Base-by-base conservation (phyloP, 164 flowering plant species). In the Vitis labrusca region DNA sequence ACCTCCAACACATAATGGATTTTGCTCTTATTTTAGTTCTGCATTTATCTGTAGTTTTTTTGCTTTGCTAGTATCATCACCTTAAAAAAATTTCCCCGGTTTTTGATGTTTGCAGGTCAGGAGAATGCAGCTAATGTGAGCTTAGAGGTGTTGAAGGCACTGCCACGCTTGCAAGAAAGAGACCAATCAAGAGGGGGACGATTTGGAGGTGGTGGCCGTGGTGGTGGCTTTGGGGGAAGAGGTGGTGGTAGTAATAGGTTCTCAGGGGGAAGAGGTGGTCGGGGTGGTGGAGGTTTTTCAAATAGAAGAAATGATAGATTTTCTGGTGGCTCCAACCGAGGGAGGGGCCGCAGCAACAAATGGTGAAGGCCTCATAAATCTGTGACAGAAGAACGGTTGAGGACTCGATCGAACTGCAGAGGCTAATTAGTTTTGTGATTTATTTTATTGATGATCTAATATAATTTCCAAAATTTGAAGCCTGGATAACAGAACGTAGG, bases 51-150 rank as follows among this genome's bases (percentile, higher is more conserved):
- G 13, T 5, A 19, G 10, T 13, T 63, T 10, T 10, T 23, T 11
- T 1, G 15, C 1, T 32, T 37, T 29, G 11, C 14, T 55, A 47
- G 58, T 14, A 50, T 10, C 53, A 16, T 58, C 8, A 11, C 47
- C 10, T 19, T 61, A 50, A 8, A 1, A 16, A n/a, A 11, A 59
- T 10, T 52, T 15, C 2, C 58, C 10, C 11, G 27, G 9, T 50
- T 16, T 63, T 7, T 9, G 10, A 1, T 16, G 47, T 59, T 29
- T 7, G 72, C 86, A 89, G 98, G 93, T 69, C 91, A 87, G 67
- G 81, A 88, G 71, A 91, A 84, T 84, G 95, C 94, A 3, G 85
- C 86, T 61, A 82, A 81, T 75, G 90, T 90, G 59, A 89, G 83
- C 68, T 63, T 94, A 63, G 88, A 85, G 52, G 93, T 89, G 23